phyloP scores from a whole-genome alignment of 2,329 filamentous ascomycete species.

The Paradendryphiella salina region DNA sequence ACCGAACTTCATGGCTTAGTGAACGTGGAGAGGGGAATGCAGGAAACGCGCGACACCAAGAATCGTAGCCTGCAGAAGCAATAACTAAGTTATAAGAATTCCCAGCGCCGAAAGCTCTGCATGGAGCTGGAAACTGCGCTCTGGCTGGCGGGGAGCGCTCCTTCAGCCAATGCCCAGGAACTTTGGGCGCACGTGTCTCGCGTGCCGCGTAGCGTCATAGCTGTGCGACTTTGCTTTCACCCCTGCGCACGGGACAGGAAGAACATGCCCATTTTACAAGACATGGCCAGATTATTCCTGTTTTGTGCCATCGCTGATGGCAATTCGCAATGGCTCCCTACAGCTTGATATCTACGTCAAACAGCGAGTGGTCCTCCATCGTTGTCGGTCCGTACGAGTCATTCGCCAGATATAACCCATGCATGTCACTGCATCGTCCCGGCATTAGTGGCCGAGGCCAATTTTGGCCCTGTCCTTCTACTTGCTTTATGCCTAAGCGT shows the following conservation, averaged over 20 bases:
- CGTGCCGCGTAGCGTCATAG: constrained; percentile 13
- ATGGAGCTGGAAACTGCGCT: constrained; percentile 6
- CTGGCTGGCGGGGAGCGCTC: constrained; percentile 11
- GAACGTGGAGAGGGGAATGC: not conserved
- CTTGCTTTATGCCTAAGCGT: not conserved
- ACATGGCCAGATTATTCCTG: not conserved
- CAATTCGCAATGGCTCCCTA: not conserved
- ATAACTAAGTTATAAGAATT: constrained; percentile 1
- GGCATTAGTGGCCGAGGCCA: constrained; percentile 8
- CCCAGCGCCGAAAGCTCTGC: constrained; percentile 17
- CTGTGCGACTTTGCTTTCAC: constrained; percentile 2
- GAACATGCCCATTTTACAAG: not conserved
- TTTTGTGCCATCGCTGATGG: not conserved
- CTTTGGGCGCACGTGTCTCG: constrained; percentile 13
- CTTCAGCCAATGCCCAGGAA: constrained; percentile 15
- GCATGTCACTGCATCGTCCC: constrained; percentile 6
- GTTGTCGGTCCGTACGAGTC: constrained; percentile 5
- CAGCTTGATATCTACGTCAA: not conserved
- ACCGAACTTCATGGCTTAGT: constrained; percentile 81
- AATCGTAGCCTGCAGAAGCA: constrained; percentile 13
- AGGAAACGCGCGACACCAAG: constrained; percentile 10
- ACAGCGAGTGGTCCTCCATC: not conserved
- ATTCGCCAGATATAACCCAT: constrained; percentile 11
- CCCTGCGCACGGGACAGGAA: not conserved
- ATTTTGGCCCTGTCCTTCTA: not conserved